phyloP scores from a whole-genome alignment of 805 yeast species.

The Yarrowia sp. region DNA sequence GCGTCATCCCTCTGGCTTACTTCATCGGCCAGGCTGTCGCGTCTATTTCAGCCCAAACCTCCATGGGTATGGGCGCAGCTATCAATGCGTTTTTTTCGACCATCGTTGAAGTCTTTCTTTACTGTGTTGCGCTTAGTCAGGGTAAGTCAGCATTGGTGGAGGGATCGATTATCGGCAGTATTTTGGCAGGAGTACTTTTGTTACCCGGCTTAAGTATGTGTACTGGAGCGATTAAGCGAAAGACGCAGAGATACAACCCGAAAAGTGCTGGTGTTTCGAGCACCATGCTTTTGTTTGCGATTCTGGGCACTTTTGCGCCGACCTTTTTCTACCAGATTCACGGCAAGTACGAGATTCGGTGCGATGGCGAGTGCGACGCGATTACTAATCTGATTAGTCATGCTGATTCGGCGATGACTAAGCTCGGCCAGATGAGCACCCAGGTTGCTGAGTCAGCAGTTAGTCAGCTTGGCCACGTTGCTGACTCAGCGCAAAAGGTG shows the following conservation, averaged over 20 bases:
- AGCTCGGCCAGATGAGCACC: no score
- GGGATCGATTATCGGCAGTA: conserved; percentile 92
- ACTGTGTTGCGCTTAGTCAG: conserved; percentile 85
- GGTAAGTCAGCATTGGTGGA: conserved; percentile 87
- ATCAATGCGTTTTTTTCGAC: conserved; percentile 97
- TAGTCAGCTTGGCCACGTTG: no score
- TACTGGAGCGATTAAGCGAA: conserved; percentile 89
- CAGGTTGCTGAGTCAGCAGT: not conserved
- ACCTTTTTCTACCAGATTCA: conserved; percentile 85
- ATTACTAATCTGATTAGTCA: not conserved
- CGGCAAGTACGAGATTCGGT: conserved; percentile 77
- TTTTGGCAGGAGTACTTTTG: conserved; percentile 85
- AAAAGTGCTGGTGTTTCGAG: conserved; percentile 95
- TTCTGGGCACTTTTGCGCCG: conserved; percentile 89
- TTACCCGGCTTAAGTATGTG: conserved; percentile 97
- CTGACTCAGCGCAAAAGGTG: not conserved
- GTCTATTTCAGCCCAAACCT: conserved; percentile 94
- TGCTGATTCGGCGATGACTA: no score
- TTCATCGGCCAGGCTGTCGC: conserved; percentile 99
- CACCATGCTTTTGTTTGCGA: conserved; percentile 89
- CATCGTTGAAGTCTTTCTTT: conserved; percentile 85
- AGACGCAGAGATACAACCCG: conserved; percentile 94
- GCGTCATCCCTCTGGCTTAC: conserved; percentile 91
- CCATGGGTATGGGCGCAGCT: conserved; percentile 98
- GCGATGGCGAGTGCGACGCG: conserved; percentile 43